A percentile compares a stretch with the other conserved stretches of the same genome.
These are phyloP conservation scores for Cnidoscolus chayamansa DNA, from an alignment of 441 rosid genomes.

Conservation along the genomic window DNA sequence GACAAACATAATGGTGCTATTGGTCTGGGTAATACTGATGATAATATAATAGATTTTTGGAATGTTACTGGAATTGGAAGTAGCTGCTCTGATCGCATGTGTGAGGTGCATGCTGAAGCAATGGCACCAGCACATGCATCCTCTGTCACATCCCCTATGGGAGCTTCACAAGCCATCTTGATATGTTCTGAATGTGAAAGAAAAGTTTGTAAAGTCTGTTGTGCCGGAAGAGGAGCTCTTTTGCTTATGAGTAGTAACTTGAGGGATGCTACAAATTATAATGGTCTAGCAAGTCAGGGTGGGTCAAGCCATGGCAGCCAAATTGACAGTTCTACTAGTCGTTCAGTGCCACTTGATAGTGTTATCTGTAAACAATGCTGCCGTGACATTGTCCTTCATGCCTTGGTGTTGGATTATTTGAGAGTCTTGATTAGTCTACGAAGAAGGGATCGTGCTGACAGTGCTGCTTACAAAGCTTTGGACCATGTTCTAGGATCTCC, in stretches of 20 bases:
- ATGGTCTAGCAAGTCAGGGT: slow-evolving; percentile 45
- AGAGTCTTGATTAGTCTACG: slow-evolving; percentile 81
- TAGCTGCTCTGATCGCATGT: slow-evolving; percentile 61
- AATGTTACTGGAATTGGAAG: slow-evolving; percentile 59
- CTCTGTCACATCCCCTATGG: slow-evolving; percentile 37
- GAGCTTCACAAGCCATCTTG: slow-evolving; percentile 45
- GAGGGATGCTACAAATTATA: slow-evolving; percentile 43
- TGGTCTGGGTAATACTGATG: slow-evolving; percentile 66
- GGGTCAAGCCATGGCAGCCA: slow-evolving; percentile 59
- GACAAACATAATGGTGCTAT: slow-evolving; percentile 75
- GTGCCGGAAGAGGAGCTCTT: slow-evolving; percentile 92
- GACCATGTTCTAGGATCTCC: slow-evolving; percentile 56
- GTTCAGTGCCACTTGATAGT: slow-evolving; percentile 50
- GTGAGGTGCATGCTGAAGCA: slow-evolving; percentile 67
- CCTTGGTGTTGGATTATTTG: slow-evolving; percentile 74
- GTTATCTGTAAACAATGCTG: slow-evolving; percentile 80
- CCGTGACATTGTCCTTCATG: slow-evolving; percentile 64
- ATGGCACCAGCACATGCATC: slow-evolving; percentile 35
- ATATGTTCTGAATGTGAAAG: slow-evolving; percentile 67
- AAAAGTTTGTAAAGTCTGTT: slow-evolving; percentile 81
- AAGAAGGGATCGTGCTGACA: slow-evolving; percentile 69
- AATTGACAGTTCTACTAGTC: slow-evolving; percentile 50
- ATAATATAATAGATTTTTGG: slow-evolving; percentile 72
- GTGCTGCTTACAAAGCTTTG: slow-evolving; percentile 66
- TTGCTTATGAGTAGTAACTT: slow-evolving; percentile 48